A percentile compares a stretch with the other conserved stretches of the same genome.
These are phyloP conservation scores for Pestalotiopsis sp. DNA, from an alignment of 2,329 filamentous ascomycete species.

Conservation along the genomic window DNA sequence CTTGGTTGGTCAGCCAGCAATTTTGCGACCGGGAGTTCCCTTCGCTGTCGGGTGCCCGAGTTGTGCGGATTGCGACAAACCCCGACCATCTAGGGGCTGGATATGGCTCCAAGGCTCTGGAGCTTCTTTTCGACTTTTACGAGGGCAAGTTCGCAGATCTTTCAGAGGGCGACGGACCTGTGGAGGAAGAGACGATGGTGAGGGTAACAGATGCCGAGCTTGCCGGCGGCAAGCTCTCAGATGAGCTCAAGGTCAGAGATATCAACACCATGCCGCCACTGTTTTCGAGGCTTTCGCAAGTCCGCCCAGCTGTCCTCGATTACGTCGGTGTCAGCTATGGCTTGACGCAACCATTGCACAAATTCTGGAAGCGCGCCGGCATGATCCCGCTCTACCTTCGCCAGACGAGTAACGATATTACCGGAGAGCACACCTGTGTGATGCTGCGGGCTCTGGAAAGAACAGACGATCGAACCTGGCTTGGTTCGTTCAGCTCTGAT, in stretches of 20 bases:
- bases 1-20: constrained; percentile 96
- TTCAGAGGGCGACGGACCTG: constrained; percentile 65
- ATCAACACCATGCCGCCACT: constrained; percentile 90
- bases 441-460: constrained; percentile 83
- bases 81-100: constrained; percentile 92
- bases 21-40: constrained; percentile 98
- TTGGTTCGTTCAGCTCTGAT: constrained; percentile 86
- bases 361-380: constrained; percentile 89
- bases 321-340: constrained; percentile 97
- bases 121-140: constrained; percentile 89
- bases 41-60: constrained; percentile 82
- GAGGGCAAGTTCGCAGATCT: constrained; percentile 88
- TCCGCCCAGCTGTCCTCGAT: constrained; percentile 77
- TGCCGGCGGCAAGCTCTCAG: constrained; percentile 70
- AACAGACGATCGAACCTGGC: constrained; percentile 75
- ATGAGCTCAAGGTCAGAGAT: constrained; percentile 87
- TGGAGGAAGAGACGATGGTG: constrained; percentile 64
- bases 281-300: constrained; percentile 84
- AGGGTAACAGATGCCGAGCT: constrained; percentile 83
- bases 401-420: constrained; percentile 94
- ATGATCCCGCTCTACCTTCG: constrained; percentile 92
- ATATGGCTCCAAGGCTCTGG: constrained; percentile 85
- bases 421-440: constrained; percentile 95
- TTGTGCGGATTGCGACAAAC: constrained; percentile 95
- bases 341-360: constrained; percentile 81